Evolutionary conservation across 2,329 filamentous ascomycete genomes (phyloP), one percentile per base, ranked within the genome.

Genomic region (Alternaria tenuissima): DNA sequence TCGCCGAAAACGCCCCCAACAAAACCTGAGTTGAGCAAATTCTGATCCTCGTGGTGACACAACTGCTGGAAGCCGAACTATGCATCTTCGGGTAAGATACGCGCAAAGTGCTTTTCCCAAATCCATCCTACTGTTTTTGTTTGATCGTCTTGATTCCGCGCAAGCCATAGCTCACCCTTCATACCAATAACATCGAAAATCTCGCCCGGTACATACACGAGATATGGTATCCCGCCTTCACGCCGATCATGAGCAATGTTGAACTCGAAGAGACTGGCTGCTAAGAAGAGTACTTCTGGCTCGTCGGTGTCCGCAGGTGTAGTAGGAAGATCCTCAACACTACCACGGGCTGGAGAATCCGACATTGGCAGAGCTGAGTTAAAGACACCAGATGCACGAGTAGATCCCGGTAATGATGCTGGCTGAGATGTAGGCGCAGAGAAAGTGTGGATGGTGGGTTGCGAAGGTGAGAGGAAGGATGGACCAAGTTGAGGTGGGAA

Each of bases 121-220:
- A 99, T 97, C 95, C 95, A 99, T 52, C 95, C 95, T 34, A 98
- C 89, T 66, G 89, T 86, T 66, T 91, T 87, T 11, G 83, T 85
- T 1, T 88, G 82, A 78, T 99, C 95, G 74, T 99, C 95, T 80
- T 99, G 95, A 76, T 99, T 99, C 79, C 93, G 93, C 54, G 95
- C 95, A 58, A 99, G 88, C 95, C 95, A 99, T 49, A 98, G 86
- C 82, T 99, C 95, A 65, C 95, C 95, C 78, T 97, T 97, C 79
- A 97, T 94, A 30, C 91, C 95, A 74, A 99, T 93, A 54, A 99
- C 83, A 71, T 85, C 81, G 69, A 84, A 83, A 49, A 84, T 81
- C 75, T 99, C 95, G 66, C 95, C 95, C 54, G 94, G 92, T 68
- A 94, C 92, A 80, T 99, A 99, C 44, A 93, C 95, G 62, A 99